Conservation (phyloP, 2,329 filamentous ascomycete species). For the Drechmeria coniospora region DNA sequence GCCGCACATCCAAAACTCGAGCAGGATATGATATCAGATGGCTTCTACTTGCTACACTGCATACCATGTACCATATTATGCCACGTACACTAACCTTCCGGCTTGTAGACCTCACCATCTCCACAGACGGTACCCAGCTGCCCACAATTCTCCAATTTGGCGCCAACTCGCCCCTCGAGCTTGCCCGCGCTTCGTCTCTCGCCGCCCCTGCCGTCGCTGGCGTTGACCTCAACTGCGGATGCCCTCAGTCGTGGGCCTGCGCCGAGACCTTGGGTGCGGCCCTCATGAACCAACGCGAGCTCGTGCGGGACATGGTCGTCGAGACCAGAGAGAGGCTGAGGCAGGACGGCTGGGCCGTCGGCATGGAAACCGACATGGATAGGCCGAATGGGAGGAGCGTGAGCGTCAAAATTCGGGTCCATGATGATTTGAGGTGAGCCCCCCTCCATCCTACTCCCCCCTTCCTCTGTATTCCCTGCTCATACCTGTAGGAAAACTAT, state of each 20-base stretch:
- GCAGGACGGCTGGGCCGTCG: slow-evolving; percentile 37
- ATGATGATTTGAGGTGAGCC: slow-evolving; percentile 41
- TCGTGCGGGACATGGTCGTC: slow-evolving; percentile 50
- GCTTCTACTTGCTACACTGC: slow-evolving; percentile 4
- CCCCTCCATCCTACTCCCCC: too few species aligned
- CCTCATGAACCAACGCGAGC: slow-evolving; percentile 48
- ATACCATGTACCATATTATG: too few species aligned
- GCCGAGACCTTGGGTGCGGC: slow-evolving; percentile 51
- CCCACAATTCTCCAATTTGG: slow-evolving; percentile 55
- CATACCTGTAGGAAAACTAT: slow-evolving; percentile 30
- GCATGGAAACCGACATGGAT: slow-evolving; percentile 24
- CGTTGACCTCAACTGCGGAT: slow-evolving; percentile 58
- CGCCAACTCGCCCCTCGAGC: slow-evolving; percentile 42
- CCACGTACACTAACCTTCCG: background rate
- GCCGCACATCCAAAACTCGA: background rate
- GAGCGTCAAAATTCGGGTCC: slow-evolving; percentile 56
- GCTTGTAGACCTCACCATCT: slow-evolving; percentile 41
- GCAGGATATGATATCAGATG: too few species aligned
- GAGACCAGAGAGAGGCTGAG: slow-evolving; percentile 37
- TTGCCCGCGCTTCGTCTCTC: slow-evolving; percentile 46
- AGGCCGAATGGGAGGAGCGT: slow-evolving; percentile 37
- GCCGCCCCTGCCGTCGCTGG: slow-evolving; percentile 47
- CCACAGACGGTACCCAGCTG: slow-evolving; percentile 33
- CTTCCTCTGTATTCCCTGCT: background rate
- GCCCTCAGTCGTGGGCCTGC: slow-evolving; percentile 59